phyloP scores from a whole-genome alignment of 768 basidiomycete species.

The Amanita subjunquillea region DNA sequence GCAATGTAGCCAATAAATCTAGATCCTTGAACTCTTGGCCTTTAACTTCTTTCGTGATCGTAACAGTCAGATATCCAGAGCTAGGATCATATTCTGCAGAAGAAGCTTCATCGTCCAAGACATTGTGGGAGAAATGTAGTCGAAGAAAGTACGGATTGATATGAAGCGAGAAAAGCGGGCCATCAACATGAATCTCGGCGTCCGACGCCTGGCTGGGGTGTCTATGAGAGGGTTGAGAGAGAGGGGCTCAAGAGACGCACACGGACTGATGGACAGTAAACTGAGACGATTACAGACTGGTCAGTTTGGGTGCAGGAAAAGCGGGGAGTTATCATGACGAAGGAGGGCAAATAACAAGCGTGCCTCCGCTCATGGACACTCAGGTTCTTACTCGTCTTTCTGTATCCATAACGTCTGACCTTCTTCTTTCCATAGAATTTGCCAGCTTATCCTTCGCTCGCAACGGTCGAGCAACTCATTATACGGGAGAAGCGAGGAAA shows the following conservation, averaged over 20 bases:
- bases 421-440: constrained; percentile 37
- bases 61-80: constrained; percentile 69
- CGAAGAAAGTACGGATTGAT: constrained; percentile 82
- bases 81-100: constrained; percentile 68
- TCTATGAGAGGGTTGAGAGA: constrained; percentile 10
- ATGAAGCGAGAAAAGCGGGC: constrained; percentile 58
- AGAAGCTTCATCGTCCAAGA: constrained; percentile 60
- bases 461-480: constrained; percentile 68
- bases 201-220: constrained; percentile 60
- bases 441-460: constrained; percentile 59
- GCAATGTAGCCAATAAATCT: constrained; percentile 67
- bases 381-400: constrained; percentile 21
- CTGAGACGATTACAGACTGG: constrained; percentile 40
- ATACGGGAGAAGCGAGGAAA: constrained; percentile 80
- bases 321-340: constrained; percentile 63
- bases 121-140: constrained; percentile 58
- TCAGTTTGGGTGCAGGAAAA: constrained; percentile 62
- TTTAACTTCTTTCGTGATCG: constrained; percentile 54
- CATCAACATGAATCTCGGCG: constrained; percentile 69
- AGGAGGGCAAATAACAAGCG: not conserved
- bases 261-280: constrained; percentile 67
- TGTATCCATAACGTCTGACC: not conserved
- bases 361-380: constrained; percentile 31
- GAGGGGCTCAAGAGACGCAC: constrained; percentile 25
- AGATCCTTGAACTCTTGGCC: constrained; percentile 69